phyloP scores from a whole-genome alignment of 805 yeast species.

The Torulaspora maleeae region DNA sequence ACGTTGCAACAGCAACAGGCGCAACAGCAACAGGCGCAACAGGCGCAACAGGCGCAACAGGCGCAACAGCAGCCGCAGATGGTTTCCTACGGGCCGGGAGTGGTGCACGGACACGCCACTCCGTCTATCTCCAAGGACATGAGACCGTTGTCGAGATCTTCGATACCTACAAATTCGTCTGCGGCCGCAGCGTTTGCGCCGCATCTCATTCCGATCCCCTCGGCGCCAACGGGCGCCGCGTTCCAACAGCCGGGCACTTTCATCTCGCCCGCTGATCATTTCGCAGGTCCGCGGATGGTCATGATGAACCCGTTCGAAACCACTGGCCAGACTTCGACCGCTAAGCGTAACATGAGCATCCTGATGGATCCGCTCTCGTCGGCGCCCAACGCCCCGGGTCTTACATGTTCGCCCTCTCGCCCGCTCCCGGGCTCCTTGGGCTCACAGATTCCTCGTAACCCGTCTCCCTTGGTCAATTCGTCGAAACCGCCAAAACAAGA shows the following conservation, averaged over 20 bases:
- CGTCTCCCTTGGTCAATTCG: conserved; percentile 9
- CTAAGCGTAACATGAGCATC: conserved; percentile 27
- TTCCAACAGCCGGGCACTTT: conserved; percentile 7
- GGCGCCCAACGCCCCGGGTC: conserved; percentile 12
- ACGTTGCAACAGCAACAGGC: conserved; percentile 14
- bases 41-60: conserved; percentile 10
- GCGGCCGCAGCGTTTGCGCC: conserved; percentile 11
- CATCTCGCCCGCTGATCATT: conserved; percentile 9
- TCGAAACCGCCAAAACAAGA: conserved; percentile 10
- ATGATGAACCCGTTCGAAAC: conserved; percentile 27
- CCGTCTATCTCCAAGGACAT: conserved; percentile 2
- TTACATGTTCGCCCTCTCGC: conserved; percentile 1
- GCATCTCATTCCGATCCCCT: conserved; percentile 13
- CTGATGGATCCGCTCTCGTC: conserved; percentile 27
- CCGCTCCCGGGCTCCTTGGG: conserved; percentile 1
- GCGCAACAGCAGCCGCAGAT: conserved; percentile 9
- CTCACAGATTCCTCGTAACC: conserved; percentile 10
- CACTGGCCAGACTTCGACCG: conserved; percentile 15
- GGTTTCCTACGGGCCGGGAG: neutral
- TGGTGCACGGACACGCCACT: neutral
- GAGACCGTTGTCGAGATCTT: conserved; percentile 10
- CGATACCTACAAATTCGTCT: conserved; percentile 6
- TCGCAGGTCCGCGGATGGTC: conserved; percentile 14
- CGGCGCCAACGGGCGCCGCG: conserved; percentile 10
- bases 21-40: conserved; percentile 11